Evolutionary conservation across 2,329 filamentous ascomycete genomes (phyloP).

Genomic region (Cytospora schulzeri): DNA sequence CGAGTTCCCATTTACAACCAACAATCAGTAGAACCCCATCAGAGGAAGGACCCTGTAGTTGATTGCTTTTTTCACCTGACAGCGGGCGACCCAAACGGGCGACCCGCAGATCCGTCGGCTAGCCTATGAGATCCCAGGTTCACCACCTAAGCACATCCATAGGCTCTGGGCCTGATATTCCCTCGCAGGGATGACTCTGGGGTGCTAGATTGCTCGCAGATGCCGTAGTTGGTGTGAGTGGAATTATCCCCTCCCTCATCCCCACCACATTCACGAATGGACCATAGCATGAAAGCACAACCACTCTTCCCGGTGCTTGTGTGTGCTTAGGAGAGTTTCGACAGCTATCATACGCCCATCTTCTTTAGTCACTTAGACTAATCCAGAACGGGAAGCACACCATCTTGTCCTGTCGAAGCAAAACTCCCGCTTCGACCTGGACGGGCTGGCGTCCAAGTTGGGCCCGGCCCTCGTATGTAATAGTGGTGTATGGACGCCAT

Average conservation of each 20-base stretch:
- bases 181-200: constrained; percentile 16
- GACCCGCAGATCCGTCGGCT: constrained; percentile 19
- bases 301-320: background rate
- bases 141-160: constrained; percentile 16
- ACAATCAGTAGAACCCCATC: background rate
- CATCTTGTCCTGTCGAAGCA: background rate
- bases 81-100: constrained; percentile 20
- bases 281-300: constrained; percentile 13
- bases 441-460: background rate
- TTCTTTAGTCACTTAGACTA: background rate
- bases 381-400: background rate
- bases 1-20: background rate
- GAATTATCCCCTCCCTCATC: background rate
- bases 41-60: constrained; percentile 6
- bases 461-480: background rate
- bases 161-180: constrained; percentile 3
- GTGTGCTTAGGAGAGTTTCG: background rate
- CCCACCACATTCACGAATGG: constrained; percentile 1
- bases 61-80: constrained; percentile 16
- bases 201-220: background rate
- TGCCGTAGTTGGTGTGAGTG: constrained; percentile 17
- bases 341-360: background rate
- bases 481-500: background rate
- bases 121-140: constrained; percentile 24
- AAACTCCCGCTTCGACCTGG: background rate